These are phyloP conservation scores for Glycine soja DNA, from an alignment of 306 rosid genomes.

Conservation along the genomic window DNA sequence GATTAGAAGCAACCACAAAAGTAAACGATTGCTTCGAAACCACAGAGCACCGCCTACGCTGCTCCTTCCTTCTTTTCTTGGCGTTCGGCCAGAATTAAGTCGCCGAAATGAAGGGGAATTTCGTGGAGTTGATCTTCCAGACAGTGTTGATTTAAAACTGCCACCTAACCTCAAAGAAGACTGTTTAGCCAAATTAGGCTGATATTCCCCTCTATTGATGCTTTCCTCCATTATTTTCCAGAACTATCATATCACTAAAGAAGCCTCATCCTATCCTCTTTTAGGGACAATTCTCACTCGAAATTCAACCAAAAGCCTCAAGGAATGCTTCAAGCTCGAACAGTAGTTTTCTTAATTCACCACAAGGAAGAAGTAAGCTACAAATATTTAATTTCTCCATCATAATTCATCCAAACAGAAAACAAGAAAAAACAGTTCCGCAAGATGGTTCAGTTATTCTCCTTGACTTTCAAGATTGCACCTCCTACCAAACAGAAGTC, in stretches of 20 bases:
- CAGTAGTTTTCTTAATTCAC: constrained; percentile 29
- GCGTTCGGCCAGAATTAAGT: constrained; percentile 67
- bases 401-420: background rate
- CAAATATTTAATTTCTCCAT: constrained; percentile 16
- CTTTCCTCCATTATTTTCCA: constrained; percentile 69
- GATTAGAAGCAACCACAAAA: constrained; percentile 90
- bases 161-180: constrained; percentile 63
- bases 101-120: constrained; percentile 78
- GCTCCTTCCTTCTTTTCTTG: constrained; percentile 73
- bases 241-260: constrained; percentile 46
- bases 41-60: constrained; percentile 56
- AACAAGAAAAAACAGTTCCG: background rate
- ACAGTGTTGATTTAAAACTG: constrained; percentile 70
- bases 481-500: background rate
- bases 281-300: background rate
- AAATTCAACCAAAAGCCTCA: constrained; percentile 25
- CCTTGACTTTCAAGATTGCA: background rate
- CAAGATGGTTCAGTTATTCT: background rate
- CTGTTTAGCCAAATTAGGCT: constrained; percentile 51
- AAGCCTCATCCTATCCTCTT: background rate
- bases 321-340: constrained; percentile 33
- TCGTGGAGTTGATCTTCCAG: constrained; percentile 74
- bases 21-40: constrained; percentile 78
- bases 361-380: constrained; percentile 13
- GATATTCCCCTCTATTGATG: constrained; percentile 62